These are phyloP conservation scores for Casuarina glauca DNA, from an alignment of 306 rosid genomes.

Conservation along the genomic window DNA sequence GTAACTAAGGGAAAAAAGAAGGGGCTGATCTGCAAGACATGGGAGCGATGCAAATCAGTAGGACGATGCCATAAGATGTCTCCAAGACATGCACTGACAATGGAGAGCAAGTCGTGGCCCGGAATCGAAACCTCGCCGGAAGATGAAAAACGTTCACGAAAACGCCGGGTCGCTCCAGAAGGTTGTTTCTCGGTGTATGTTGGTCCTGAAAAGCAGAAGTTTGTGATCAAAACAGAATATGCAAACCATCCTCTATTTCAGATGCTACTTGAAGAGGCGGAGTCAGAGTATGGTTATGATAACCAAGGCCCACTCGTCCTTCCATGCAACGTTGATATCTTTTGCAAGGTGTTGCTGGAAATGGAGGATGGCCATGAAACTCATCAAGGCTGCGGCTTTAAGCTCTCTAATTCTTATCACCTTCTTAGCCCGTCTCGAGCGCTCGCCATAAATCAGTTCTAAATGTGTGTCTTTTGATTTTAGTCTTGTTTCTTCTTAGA, in stretches of 20 bases:
- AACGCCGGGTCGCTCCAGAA: conserved; percentile 39
- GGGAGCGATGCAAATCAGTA: conserved; percentile 84
- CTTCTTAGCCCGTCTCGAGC: conserved; percentile 51
- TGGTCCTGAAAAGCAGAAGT: conserved; percentile 67
- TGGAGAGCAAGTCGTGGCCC: conserved; percentile 61
- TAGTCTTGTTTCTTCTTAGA: not conserved
- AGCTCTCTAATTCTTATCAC: conserved; percentile 44
- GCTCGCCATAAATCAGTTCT: conserved; percentile 43
- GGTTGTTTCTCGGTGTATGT: conserved; percentile 89
- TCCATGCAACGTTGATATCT: conserved; percentile 73
- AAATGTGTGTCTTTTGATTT: not conserved
- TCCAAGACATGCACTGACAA: conserved; percentile 13
- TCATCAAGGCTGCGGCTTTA: conserved; percentile 48
- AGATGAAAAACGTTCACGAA: conserved; percentile 11
- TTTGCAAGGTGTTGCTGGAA: conserved; percentile 60
- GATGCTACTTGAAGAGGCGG: conserved; percentile 81
- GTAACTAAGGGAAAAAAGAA: conserved; percentile 34
- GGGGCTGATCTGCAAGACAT: conserved; percentile 63
- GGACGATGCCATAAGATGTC: conserved; percentile 41
- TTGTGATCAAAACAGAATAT: conserved; percentile 60
- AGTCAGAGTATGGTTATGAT: conserved; percentile 68
- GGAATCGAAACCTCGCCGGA: not conserved
- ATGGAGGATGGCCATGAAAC: conserved; percentile 48
- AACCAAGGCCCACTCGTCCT: conserved; percentile 71
- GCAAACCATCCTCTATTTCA: conserved; percentile 79